Base-by-base conservation (phyloP, 163 green algal species). In the Chlamydomonas reinhardtii region DNA sequence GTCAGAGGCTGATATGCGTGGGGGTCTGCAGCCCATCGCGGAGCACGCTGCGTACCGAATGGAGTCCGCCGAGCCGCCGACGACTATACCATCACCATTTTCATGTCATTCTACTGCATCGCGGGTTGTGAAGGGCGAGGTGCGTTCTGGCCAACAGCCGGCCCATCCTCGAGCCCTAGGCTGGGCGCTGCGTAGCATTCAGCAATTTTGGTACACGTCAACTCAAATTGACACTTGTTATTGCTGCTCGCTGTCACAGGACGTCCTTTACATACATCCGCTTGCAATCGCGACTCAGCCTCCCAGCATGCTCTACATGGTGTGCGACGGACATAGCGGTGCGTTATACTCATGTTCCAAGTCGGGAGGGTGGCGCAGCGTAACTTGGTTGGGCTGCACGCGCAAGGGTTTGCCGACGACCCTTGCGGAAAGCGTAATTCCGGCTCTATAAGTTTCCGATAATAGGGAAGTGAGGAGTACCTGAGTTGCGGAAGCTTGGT, bases 271-370 rank as follows among this genome's bases (percentile, higher is more conserved):
- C 31, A 89, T 92, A 1, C 89, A 89, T 37, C 75, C 87, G 1
- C 87, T 91, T 16, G 65, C 73, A 39, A 90, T 92, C 9, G 59
- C 83, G 16, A 69, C 88, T 2, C 59, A 76, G 17, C 83, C 83
- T 1, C 56, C 71, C 6, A 86, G 80, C 80, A 91, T 89, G 74
- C 68, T 94, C n/a, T 95, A 93, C 79, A 91, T 92, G 65, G 90
- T 95, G 0, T 93, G 90, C 59, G 92, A 95, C 76, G 92, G 92
- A 27, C 92, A 95, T 69, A 88, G 88, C 24, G 92, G 92, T 34
- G 65, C 76, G 29, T 56, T 22, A 14, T 17, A 19, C 6, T 22
- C 6, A 56, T 48, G 39, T 8, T 5, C 5, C 9, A 1, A 12
- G 12, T 12, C 9, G 48, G 12, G 48, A 56, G 48, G 6, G 48